Percentiles rank a stretch among this genome's conserved stretches.
Conservation (phyloP, 805 yeast genomes). For the Lachancea sp. region DNA sequence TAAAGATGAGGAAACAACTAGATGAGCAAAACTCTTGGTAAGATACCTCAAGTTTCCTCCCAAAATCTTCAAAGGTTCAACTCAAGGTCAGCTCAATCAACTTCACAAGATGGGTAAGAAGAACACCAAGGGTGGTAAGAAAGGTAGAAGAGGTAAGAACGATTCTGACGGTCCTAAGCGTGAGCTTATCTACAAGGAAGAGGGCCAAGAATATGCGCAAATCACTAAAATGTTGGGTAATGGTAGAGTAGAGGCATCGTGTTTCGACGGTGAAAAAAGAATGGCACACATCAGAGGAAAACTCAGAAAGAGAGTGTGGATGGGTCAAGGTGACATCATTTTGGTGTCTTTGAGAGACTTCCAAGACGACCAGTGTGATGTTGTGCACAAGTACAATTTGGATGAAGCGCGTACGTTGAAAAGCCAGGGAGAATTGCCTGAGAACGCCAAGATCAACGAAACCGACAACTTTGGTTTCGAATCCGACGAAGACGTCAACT, state of each 20-base stretch:
- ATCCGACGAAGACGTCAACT: conserved; percentile 95
- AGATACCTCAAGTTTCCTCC: neutral
- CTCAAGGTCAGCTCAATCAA: neutral
- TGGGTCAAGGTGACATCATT: conserved; percentile 97
- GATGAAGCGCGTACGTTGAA: conserved; percentile 98
- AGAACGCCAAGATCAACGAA: conserved; percentile 93
- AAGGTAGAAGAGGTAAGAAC: conserved; percentile 97
- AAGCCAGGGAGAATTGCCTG: conserved; percentile 95
- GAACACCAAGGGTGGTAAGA: conserved; percentile 67
- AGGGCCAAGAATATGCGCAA: conserved; percentile 98
- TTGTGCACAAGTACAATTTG: conserved; percentile 90
- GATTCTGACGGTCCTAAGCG: conserved; percentile 87
- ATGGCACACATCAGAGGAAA: conserved; percentile 98
- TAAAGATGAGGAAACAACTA: neutral
- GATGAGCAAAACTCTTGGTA: neutral
- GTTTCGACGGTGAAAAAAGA: conserved; percentile 91
- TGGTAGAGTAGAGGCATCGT: conserved; percentile 90
- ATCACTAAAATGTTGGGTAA: conserved; percentile 97
- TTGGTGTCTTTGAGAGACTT: conserved; percentile 94
- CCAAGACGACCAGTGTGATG: conserved; percentile 98
- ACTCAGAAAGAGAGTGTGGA: conserved; percentile 99
- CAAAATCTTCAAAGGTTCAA: neutral
- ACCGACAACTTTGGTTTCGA: conserved; percentile 95
- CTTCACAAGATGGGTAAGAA: conserved; percentile 32
- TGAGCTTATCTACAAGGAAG: conserved; percentile 86